phyloP scores from a whole-genome alignment of 441 rosid genomes.

The Flueggea neowawraea region DNA sequence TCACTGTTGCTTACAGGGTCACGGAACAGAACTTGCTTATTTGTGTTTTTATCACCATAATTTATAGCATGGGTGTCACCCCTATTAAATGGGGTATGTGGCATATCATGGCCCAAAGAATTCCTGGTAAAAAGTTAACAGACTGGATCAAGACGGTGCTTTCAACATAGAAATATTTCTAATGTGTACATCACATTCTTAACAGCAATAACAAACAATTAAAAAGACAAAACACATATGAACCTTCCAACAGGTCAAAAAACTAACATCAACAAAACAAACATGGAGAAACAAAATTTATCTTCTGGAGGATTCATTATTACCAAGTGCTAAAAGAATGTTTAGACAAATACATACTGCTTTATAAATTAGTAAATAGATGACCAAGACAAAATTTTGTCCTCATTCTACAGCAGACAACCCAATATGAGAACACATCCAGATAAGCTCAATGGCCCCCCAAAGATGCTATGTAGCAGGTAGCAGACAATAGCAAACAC shows the following conservation, averaged over 20 bases:
- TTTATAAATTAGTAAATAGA: no score
- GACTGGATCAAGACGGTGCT: slow-evolving; percentile 25
- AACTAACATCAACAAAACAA: background rate
- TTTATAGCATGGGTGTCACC: slow-evolving; percentile 34
- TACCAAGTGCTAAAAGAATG: background rate
- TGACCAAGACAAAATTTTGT: background rate
- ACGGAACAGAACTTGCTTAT: slow-evolving; percentile 77
- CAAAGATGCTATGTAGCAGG: no score
- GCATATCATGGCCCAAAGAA: slow-evolving; percentile 37
- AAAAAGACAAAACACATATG: background rate
- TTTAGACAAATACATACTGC: background rate
- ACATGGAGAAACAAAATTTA: background rate
- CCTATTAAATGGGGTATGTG: slow-evolving; percentile 31
- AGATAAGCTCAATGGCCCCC: no score
- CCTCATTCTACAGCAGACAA: no score
- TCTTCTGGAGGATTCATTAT: background rate
- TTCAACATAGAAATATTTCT: background rate
- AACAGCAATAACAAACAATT: background rate
- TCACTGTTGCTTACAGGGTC: slow-evolving; percentile 76
- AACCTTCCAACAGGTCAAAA: background rate
- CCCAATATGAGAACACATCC: no score
- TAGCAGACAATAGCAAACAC: no score
- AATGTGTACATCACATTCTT: background rate
- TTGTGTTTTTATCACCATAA: slow-evolving; percentile 39
- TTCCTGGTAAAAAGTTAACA: slow-evolving; percentile 40